Base-by-base conservation (phyloP, 208 protist species). In the Acanthamoeba polyphaga region DNA sequence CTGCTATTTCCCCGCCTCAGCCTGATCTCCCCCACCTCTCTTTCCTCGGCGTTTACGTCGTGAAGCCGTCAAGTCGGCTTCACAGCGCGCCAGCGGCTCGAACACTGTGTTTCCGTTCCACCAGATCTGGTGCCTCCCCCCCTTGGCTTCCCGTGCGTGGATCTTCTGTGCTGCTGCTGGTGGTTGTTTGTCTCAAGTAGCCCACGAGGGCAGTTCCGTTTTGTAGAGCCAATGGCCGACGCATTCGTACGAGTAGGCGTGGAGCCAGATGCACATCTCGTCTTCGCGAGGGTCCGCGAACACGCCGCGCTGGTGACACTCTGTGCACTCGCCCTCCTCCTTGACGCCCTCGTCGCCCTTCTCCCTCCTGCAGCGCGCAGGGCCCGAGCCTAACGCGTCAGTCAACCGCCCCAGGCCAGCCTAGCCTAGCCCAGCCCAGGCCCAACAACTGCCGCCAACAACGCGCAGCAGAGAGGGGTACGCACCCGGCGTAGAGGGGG, bases 401-500 rank as follows among this genome's bases (percentile, higher is more conserved):
- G 43, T 46, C 2, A 4, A 46, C 43, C 43, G 43, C 43, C 43
- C 43, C 43, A 0, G 43, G 43, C 43, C 24, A 9, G 22, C 8
- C 43, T 3, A 43, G 38, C 38, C 38, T 3, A 43, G 38, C 38
- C 38, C 38, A 4, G 38, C 49, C 17, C 34, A 27, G 34, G 17
- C 32, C 17, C 91, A 1, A 7, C 60, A 0, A 68, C 62, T 3
- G 1, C 12, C 53, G 10, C 15, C 62, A 22, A 27, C 62, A 68
- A n/a, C 70, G 32, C 27, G 15, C 34, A 46, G 34, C 9, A 24
- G 70, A 76, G 15, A 43, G 43, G 9, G 76, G 34, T 5, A 12
- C 7, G 9, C 24, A 85, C 76, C 76, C 46, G n/a, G 80, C 93
- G 68, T 97, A 97, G 2, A 97, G 24, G 13, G 13, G 97, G 38